Evolutionary conservation across 768 basidiomycete species (phyloP).

Genomic region (Tephrocybe sp.): DNA sequence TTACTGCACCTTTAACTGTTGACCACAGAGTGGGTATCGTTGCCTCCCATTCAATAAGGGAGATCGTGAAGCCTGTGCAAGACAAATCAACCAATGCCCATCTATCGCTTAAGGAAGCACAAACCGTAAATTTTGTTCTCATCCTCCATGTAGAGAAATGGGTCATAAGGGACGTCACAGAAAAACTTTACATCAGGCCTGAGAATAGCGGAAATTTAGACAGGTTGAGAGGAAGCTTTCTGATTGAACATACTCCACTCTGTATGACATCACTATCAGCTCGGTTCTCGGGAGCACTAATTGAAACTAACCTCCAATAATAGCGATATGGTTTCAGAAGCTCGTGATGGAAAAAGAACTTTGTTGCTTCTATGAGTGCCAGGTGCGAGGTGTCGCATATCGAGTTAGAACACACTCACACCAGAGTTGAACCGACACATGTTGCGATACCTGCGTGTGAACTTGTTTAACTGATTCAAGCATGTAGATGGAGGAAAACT

Average conservation of each 20-base stretch:
- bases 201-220: background rate
- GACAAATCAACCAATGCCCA: background rate
- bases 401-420: slow-evolving; percentile 39
- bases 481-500: slow-evolving; percentile 24
- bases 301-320: slow-evolving; percentile 63
- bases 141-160: slow-evolving; percentile 78
- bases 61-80: slow-evolving; percentile 68
- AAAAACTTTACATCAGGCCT: slow-evolving; percentile 74
- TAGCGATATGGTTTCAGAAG: slow-evolving; percentile 74
- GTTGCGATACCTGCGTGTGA: slow-evolving; percentile 66
- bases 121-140: slow-evolving; percentile 48
- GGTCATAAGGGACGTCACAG: slow-evolving; percentile 79
- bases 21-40: slow-evolving; percentile 85
- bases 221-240: background rate
- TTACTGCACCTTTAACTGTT: slow-evolving; percentile 55
- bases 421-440: slow-evolving; percentile 97
- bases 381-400: background rate
- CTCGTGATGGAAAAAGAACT: slow-evolving; percentile 86
- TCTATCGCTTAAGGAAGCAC: slow-evolving; percentile 2
- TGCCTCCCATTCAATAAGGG: slow-evolving; percentile 71
- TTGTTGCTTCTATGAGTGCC: background rate
- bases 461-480: background rate
- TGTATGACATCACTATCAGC: slow-evolving; percentile 20
- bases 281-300: background rate
- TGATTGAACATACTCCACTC: slow-evolving; percentile 71